phyloP scores from a whole-genome alignment of 139 green algal species.

The Asterochloris erici region DNA sequence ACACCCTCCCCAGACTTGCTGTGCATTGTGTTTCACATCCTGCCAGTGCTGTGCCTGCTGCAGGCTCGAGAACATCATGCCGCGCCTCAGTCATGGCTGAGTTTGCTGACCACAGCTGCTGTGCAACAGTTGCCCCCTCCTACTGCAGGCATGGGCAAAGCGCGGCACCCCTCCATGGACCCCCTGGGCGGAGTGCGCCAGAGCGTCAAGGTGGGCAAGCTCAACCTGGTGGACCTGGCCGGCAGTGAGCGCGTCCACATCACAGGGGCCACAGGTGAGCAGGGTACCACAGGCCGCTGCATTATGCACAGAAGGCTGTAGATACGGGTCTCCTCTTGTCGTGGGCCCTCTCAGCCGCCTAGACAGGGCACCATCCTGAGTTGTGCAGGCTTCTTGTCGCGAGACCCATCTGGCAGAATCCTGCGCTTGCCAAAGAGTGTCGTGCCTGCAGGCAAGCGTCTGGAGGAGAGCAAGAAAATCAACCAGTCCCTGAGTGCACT shows the following conservation, averaged over 20 bases:
- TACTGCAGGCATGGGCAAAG: conserved; percentile 23
- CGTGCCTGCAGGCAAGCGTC: conserved; percentile 56
- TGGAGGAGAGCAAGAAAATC: conserved; percentile 98
- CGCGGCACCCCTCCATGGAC: not conserved
- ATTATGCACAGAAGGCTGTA: not conserved
- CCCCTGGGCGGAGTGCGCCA: conserved; percentile 10
- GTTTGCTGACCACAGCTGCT: not conserved
- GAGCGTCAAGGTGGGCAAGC: conserved; percentile 83
- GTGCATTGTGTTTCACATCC: too few species aligned
- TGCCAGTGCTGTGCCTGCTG: too few species aligned
- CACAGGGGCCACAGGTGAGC: conserved; percentile 75
- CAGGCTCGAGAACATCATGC: too few species aligned
- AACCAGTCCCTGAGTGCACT: conserved; percentile 89
- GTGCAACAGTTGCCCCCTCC: not conserved
- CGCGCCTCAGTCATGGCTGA: not conserved
- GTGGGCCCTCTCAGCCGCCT: not conserved
- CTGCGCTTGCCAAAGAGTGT: not conserved
- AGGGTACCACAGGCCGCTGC: not conserved
- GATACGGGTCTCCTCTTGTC: not conserved
- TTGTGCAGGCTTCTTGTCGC: too few species aligned
- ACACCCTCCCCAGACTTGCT: too few species aligned
- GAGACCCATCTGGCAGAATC: not conserved
- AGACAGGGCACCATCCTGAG: not conserved
- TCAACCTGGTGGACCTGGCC: conserved; percentile 97
- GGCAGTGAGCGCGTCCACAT: conserved; percentile 92